Conservation (phyloP, 2,329 filamentous ascomycete genomes). For the Aspergillus spinulosporus region DNA sequence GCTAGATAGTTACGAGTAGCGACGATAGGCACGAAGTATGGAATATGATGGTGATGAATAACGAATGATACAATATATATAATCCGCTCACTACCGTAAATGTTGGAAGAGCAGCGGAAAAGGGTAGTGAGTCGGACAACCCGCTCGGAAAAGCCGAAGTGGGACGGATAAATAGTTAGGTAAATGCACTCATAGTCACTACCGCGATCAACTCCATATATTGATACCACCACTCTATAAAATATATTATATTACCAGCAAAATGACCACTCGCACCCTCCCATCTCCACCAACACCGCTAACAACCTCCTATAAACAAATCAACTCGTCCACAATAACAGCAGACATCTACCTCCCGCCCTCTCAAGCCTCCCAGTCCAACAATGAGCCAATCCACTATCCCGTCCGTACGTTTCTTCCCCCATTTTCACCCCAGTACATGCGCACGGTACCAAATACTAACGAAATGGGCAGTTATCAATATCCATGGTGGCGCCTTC, state of each 20-base stretch:
- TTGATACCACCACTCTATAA: no score
- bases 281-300: slow-evolving; percentile 11
- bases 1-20: slow-evolving; percentile 2
- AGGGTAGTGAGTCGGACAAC: neutral
- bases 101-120: no score
- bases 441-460: no score
- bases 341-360: slow-evolving; percentile 31
- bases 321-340: slow-evolving; percentile 25
- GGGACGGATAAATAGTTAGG: neutral
- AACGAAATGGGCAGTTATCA: slow-evolving; percentile 32
- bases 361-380: neutral
- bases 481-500: slow-evolving; percentile 49
- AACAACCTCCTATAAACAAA: slow-evolving; percentile 27
- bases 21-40: neutral
- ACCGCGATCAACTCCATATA: no score
- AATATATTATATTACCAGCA: slow-evolving; percentile 4
- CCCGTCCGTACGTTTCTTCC: slow-evolving; percentile 25
- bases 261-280: slow-evolving; percentile 2
- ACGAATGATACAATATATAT: slow-evolving; percentile 1
- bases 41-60: slow-evolving; percentile 14
- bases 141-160: slow-evolving; percentile 7
- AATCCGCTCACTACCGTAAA: neutral
- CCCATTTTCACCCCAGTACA: neutral
- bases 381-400: slow-evolving; percentile 16
- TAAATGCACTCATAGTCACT: no score